A percentile compares a stretch with the other conserved stretches of the same genome.
Evolutionary conservation across 352 stramenopile genomes (phyloP).

Genomic region (Globisporangium recalcitrans): DNA sequence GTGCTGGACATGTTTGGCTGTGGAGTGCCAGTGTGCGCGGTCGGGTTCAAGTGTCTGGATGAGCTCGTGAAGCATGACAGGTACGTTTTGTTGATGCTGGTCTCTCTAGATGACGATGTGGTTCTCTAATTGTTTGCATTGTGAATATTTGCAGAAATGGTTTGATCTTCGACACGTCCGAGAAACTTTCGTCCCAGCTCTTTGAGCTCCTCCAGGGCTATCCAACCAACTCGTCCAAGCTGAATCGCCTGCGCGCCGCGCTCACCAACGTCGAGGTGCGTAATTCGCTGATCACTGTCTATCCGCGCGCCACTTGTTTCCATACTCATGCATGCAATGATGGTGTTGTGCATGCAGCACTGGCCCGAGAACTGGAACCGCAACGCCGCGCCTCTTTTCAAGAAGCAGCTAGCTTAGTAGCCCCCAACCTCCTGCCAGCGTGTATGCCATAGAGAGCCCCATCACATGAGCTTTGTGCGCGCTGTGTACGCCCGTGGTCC

Average conservation of each 20-base stretch:
- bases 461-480: too few relatives aligned
- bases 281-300: not conserved
- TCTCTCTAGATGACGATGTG: not conserved
- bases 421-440: too few relatives aligned
- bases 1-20: constrained; percentile 99
- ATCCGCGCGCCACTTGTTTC: not conserved
- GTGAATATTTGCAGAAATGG: constrained; percentile 44
- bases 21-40: constrained; percentile 94
- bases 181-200: constrained; percentile 57
- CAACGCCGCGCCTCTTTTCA: constrained; percentile 57
- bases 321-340: not conserved
- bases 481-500: too few relatives aligned
- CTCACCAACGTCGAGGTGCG: constrained; percentile 61
- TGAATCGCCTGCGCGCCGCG: constrained; percentile 41
- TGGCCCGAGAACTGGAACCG: constrained; percentile 77
- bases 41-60: constrained; percentile 93
- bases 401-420: constrained; percentile 50
- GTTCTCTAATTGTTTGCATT: not conserved
- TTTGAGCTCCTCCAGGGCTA: constrained; percentile 53
- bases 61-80: constrained; percentile 95
- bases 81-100: constrained; percentile 46
- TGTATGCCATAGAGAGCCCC: too few relatives aligned
- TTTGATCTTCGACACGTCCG: constrained; percentile 58
- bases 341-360: constrained; percentile 28
- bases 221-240: constrained; percentile 33